Evolutionary conservation across 345 rosid genomes (phyloP), one percentile per base, ranked within the genome.

Genomic region (Euclidium syriacum): DNA sequence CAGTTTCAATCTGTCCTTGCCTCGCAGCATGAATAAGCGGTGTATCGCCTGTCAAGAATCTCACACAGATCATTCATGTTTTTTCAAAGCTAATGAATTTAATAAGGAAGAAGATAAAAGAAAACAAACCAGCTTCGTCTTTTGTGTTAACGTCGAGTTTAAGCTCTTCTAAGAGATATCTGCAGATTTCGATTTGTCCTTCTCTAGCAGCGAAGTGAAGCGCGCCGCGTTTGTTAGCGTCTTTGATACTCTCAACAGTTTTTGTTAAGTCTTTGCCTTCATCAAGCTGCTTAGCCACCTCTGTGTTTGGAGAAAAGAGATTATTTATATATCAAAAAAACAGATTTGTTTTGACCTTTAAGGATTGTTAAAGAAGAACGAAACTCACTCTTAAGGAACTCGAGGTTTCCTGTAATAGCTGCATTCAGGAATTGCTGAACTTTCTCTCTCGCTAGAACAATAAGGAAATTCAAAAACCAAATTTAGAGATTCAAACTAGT

Each of bases 141-240:
- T 73, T 83, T 10, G 81, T 70, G 65, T 87, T 70, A 1, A 75
- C 81, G 47, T 85, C 72, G 14, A 87, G 89, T 78, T 84, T 82
- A 66, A 87, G 77, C 22, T 89, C 96, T 75, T 89, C 96, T 49
- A 89, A 42, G 74, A 87, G 83, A 79, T 81, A 87, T 64, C 77
- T 85, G 73, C 96, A 89, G 32, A 92, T 80, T 40, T 87, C 94
- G 25, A 79, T 85, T 73, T 82, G 73, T 5, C 95, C 98, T 77
- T 89, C 97, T 64, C 95, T 83, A 4, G 97, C 95, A 2, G 95
- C 95, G 77, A 92, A 92, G 74, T 92, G 98, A 64, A 89, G 81
- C 2, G 96, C 96, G 14, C 96, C 98, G 39, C 96, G 79, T 74
- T 87, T 78, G 68, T 92, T 89, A 1, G 94, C 98, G 75, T 92